Conservation (phyloP, 1,284 basidiomycete genomes). For the Cryptococcus sp. region DNA sequence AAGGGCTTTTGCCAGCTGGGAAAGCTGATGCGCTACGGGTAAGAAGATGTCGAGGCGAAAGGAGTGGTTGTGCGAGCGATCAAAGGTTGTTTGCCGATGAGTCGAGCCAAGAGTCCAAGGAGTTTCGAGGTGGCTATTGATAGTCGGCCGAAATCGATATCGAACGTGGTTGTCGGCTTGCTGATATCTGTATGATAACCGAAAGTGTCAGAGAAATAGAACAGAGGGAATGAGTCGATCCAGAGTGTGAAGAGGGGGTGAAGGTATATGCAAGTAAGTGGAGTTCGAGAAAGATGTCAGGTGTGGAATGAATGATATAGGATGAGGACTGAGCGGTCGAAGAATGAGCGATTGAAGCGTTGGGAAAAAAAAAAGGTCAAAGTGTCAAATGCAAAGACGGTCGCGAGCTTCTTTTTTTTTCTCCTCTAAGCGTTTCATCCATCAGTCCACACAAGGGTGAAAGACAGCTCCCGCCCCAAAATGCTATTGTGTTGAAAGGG, state of each 20-base stretch:
- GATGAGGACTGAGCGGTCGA: constrained; percentile 13
- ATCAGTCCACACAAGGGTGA: too few species aligned
- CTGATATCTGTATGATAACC: background rate
- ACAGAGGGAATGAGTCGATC: background rate
- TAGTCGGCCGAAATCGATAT: constrained; percentile 19
- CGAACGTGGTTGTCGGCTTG: background rate
- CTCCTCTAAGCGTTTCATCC: too few species aligned
- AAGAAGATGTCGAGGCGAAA: too few species aligned
- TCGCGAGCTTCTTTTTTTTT: background rate
- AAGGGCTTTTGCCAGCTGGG: too few species aligned
- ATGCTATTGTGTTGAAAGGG: too few species aligned
- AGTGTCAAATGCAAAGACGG: background rate
- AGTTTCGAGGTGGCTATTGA: constrained; percentile 9
- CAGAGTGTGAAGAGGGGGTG: background rate
- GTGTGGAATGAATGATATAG: background rate
- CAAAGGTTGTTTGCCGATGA: too few species aligned
- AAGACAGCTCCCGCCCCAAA: too few species aligned
- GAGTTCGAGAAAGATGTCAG: background rate
- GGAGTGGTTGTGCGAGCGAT: too few species aligned
- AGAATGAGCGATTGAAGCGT: background rate
- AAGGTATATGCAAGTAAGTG: background rate
- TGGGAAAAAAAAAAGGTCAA: constrained; percentile 2
- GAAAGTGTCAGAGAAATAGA: background rate
- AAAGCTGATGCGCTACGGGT: too few species aligned
- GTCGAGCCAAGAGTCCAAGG: too few species aligned